Evolutionary conservation across 2,329 filamentous ascomycete species (phyloP).

Genomic region (Apiospora rasikravindrae): DNA sequence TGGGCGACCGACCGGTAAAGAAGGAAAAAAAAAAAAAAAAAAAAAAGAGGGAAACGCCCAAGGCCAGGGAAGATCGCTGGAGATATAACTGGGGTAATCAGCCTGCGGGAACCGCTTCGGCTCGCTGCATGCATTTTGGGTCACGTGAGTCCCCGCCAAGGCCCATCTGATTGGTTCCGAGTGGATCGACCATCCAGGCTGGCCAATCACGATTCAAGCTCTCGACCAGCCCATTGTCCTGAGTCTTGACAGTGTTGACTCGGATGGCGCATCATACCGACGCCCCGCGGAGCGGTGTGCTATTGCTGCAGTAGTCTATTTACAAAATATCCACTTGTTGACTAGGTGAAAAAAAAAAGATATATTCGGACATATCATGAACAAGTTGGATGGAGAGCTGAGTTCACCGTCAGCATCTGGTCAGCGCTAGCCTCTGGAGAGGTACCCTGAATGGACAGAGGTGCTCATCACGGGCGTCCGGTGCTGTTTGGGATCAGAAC

Average conservation of each 20-base stretch:
- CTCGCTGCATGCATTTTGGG: slow-evolving; percentile 14
- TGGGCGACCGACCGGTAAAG: no score
- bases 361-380: neutral
- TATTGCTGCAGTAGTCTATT: slow-evolving; percentile 5
- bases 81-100: slow-evolving; percentile 17
- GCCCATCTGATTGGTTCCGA: slow-evolving; percentile 10
- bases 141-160: neutral
- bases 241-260: slow-evolving; percentile 13
- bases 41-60: neutral
- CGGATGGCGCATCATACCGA: slow-evolving; percentile 4
- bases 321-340: neutral
- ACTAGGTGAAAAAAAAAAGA: no score
- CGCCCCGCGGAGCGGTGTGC: slow-evolving; percentile 13
- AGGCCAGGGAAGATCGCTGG: slow-evolving; percentile 21
- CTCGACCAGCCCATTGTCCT: neutral
- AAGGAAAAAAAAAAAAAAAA: neutral
- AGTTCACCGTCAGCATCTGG: slow-evolving; percentile 2
- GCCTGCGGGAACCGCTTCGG: slow-evolving; percentile 21
- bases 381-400: neutral
- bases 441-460: neutral
- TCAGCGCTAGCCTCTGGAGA: neutral
- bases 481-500: neutral
- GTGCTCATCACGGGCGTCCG: neutral
- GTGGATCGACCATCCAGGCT: neutral
- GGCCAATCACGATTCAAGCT: neutral